Evolutionary conservation across 768 basidiomycete species (phyloP).

Genomic region (Boletus tylopilopsis): DNA sequence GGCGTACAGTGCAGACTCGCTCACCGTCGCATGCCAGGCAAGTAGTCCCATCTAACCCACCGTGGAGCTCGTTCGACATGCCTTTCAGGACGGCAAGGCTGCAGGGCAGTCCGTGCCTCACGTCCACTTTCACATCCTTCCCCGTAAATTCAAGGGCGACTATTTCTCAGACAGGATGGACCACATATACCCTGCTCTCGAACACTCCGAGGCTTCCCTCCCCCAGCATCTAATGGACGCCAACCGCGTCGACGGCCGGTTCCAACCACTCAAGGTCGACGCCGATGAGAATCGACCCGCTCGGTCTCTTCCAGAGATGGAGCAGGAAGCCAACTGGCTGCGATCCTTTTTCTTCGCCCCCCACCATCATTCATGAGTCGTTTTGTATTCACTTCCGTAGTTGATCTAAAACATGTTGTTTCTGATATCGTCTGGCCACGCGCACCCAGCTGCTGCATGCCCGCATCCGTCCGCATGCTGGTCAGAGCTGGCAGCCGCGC

Average conservation of each 20-base stretch:
- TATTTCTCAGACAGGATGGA: conserved; percentile 61
- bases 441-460: conserved; percentile 32
- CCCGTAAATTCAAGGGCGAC: conserved; percentile 70
- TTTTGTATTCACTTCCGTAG: background rate
- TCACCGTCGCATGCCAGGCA: conserved; percentile 92
- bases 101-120: conserved; percentile 74
- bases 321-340: conserved; percentile 71
- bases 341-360: conserved; percentile 44
- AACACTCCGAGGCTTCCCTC: conserved; percentile 55
- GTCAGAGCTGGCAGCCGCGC: conserved; percentile 19
- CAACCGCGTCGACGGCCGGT: conserved; percentile 13
- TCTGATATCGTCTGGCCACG: conserved; percentile 32
- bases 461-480: conserved; percentile 37
- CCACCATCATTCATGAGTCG: background rate
- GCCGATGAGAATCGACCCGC: conserved; percentile 66
- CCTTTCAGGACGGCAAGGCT: conserved; percentile 72
- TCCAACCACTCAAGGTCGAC: conserved; percentile 52
- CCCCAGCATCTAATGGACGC: conserved; percentile 33
- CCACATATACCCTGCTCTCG: conserved; percentile 77
- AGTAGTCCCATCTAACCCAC: conserved; percentile 7
- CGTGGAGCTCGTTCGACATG: background rate
- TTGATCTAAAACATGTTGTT: conserved; percentile 1
- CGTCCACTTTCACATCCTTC: conserved; percentile 94
- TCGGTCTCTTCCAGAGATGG: conserved; percentile 72
- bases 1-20: conserved; percentile 75